These are phyloP conservation scores for Ustilago shanxiensis DNA, from an alignment of 1,284 basidiomycete species.

Conservation along the genomic window DNA sequence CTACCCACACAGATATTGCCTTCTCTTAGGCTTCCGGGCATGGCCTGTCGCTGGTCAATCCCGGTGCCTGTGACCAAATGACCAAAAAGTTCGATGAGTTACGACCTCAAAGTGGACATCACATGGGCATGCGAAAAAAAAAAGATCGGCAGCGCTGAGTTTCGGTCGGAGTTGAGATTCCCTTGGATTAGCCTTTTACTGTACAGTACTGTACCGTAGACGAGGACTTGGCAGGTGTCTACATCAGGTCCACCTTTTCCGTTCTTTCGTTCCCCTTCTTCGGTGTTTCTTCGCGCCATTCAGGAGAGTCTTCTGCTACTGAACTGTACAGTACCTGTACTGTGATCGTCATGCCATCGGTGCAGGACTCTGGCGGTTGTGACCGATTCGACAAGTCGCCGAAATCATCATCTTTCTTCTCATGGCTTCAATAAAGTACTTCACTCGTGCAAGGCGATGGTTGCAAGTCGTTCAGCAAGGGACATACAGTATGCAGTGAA, in stretches of 20 bases:
- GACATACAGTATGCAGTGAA: neutral
- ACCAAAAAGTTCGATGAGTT: neutral
- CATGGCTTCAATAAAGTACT: too few species aligned
- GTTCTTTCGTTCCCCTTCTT: neutral
- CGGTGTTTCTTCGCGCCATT: neutral
- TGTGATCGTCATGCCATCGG: neutral
- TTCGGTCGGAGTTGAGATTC: constrained; percentile 17
- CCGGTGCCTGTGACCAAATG: neutral
- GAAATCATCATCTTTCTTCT: neutral
- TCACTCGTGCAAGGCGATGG: too few species aligned
- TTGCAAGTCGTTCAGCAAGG: too few species aligned
- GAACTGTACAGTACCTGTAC: neutral
- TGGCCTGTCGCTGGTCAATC: neutral
- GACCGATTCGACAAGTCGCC: neutral
- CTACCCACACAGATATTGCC: neutral
- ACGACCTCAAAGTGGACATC: constrained; percentile 2
- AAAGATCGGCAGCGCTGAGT: constrained; percentile 13
- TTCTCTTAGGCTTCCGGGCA: neutral
- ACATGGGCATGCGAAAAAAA: constrained; percentile 5
- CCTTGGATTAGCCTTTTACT: neutral
- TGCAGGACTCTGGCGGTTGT: neutral
- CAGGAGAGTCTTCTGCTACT: neutral
- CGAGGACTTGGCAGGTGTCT: neutral
- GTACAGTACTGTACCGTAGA: too few species aligned
- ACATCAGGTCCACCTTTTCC: neutral